phyloP scores from a whole-genome alignment of 1,284 basidiomycete species.

The Moesziomyces parantarcticus region DNA sequence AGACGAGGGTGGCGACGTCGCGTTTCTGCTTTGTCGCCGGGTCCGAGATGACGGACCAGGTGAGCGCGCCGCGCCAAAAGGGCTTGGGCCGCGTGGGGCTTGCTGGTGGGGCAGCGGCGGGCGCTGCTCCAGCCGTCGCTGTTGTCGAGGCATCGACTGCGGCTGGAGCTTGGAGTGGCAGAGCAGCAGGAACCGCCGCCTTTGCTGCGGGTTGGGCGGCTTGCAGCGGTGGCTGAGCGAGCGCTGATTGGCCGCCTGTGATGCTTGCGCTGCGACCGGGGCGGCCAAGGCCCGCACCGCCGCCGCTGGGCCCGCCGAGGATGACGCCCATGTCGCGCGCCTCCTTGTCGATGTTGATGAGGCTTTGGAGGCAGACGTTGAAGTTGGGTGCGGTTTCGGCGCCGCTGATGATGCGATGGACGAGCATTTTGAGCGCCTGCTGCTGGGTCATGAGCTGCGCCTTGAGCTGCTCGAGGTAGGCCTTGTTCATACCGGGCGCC shows the following conservation, averaged over 20 bases:
- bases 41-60: slow-evolving; percentile 50
- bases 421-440: slow-evolving; percentile 46
- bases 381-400: slow-evolving; percentile 45
- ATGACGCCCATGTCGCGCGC: slow-evolving; percentile 54
- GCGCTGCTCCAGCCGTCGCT: background rate
- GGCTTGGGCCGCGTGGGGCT: slow-evolving; percentile 33
- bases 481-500: slow-evolving; percentile 39
- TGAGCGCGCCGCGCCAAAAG: slow-evolving; percentile 58
- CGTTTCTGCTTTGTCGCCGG: slow-evolving; percentile 37
- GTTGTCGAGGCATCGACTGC: background rate
- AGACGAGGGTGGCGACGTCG: slow-evolving; percentile 53
- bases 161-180: background rate
- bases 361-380: slow-evolving; percentile 49
- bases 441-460: slow-evolving; percentile 55
- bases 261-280: slow-evolving; percentile 29
- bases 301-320: slow-evolving; percentile 49
- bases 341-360: slow-evolving; percentile 60
- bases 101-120: slow-evolving; percentile 4
- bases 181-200: background rate
- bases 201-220: background rate
- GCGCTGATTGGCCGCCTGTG: slow-evolving; percentile 5
- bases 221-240: slow-evolving; percentile 1
- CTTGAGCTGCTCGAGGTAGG: slow-evolving; percentile 52
- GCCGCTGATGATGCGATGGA: slow-evolving; percentile 41
- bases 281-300: slow-evolving; percentile 7